Evolutionary conservation across 2,329 filamentous ascomycete species (phyloP).

Genomic region (Mycosphaerella arachidis): DNA sequence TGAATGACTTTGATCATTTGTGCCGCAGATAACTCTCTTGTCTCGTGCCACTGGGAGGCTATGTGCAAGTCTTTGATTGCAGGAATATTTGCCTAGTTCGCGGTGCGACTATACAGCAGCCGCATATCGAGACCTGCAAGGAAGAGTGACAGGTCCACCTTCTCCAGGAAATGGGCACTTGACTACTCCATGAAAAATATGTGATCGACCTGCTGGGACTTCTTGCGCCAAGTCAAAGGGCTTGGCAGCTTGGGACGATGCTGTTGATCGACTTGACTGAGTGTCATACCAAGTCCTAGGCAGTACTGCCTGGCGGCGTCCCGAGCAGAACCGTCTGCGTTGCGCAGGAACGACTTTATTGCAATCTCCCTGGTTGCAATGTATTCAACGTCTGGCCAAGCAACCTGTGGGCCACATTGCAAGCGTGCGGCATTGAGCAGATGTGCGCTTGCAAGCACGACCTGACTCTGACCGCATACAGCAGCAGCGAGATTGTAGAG

Average conservation of each 20-base stretch:
- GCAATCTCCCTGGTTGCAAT: not conserved
- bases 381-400: not conserved
- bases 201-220: too few relatives aligned
- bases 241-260: too few relatives aligned
- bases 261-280: not conserved
- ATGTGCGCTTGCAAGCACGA: not conserved
- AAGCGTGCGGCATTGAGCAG: not conserved
- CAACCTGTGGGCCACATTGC: not conserved
- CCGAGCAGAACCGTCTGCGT: not conserved
- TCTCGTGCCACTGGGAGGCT: not conserved
- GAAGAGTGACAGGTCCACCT: too few relatives aligned
- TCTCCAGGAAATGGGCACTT: too few relatives aligned
- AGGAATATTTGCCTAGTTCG: not conserved
- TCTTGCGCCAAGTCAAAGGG: not conserved
- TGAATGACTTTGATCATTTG: not conserved
- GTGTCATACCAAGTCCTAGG: not conserved
- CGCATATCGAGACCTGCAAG: too few relatives aligned
- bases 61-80: not conserved
- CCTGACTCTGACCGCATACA: too few relatives aligned
- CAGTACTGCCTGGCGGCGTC: not conserved
- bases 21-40: not conserved
- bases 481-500: too few relatives aligned
- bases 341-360: not conserved
- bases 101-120: too few relatives aligned
- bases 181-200: too few relatives aligned